Evolutionary conservation across 108 stramenopile genomes (phyloP).

Genomic region (Cyclotella choctawhatcheeana): DNA sequence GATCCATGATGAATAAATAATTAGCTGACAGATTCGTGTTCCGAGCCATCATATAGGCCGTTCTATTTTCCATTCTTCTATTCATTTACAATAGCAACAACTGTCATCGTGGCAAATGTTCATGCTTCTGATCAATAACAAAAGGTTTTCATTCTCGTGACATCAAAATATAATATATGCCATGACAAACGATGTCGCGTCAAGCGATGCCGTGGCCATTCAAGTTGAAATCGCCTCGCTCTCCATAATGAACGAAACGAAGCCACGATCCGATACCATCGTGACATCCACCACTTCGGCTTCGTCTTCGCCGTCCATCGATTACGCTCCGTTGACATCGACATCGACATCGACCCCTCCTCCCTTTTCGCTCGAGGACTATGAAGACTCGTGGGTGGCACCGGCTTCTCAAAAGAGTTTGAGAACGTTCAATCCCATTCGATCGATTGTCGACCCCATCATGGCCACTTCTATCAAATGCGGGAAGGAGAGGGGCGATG

Average conservation of each 20-base stretch:
- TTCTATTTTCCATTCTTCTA: no score
- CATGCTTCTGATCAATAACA: no score
- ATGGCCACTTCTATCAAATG: conserved; percentile 53
- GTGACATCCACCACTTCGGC: neutral
- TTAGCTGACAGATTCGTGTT: no score
- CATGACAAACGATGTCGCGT: no score
- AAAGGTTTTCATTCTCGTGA: neutral
- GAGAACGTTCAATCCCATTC: conserved; percentile 85
- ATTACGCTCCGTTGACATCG: neutral
- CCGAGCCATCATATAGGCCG: no score
- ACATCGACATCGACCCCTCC: neutral
- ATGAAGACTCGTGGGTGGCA: conserved; percentile 33
- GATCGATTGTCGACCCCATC: conserved; percentile 85
- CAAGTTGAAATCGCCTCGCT: neutral
- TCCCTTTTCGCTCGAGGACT: neutral
- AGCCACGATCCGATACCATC: neutral
- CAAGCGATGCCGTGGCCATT: neutral
- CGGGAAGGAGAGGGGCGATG: conserved; percentile 59
- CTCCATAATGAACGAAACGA: neutral
- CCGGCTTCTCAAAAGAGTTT: conserved; percentile 70
- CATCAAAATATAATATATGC: neutral
- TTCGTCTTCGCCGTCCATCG: neutral
- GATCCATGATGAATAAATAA: no score
- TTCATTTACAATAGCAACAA: no score
- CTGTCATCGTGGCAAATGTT: no score